Percentiles rank a stretch among this genome's conserved stretches.
phyloP scores from a whole-genome alignment of 73 alveolate species.

The Symbiodinium natans region DNA sequence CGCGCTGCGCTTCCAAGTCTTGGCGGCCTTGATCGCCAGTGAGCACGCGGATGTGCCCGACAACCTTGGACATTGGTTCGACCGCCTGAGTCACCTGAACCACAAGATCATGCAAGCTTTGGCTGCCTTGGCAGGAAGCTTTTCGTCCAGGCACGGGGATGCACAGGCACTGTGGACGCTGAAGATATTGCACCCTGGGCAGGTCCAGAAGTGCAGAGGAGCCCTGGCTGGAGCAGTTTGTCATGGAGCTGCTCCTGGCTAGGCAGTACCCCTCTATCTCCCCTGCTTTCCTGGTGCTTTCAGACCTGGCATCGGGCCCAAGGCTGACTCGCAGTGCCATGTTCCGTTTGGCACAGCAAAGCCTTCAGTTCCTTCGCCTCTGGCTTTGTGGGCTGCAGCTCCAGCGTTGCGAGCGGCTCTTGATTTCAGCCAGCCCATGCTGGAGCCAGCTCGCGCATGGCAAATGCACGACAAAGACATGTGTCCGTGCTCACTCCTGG shows the following conservation, averaged over 20 bases:
- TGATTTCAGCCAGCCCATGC: not conserved
- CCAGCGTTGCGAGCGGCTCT: not conserved
- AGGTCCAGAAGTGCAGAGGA: not conserved
- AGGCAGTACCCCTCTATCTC: not conserved
- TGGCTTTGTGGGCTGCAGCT: not conserved
- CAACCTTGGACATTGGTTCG: not conserved
- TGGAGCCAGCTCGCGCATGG: conserved; percentile 9
- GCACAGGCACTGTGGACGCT: not conserved
- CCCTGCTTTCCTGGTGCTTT: not conserved
- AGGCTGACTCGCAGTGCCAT: not conserved
- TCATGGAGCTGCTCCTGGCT: not conserved
- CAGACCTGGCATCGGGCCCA: not conserved
- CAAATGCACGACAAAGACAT: not conserved
- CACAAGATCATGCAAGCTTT: not conserved
- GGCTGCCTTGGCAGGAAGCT: not conserved
- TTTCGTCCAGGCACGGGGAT: not conserved
- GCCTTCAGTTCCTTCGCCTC: not conserved
- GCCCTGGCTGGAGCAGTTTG: not conserved
- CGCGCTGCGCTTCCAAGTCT: not conserved
- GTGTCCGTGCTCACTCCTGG: not conserved
- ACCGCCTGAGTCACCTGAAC: not conserved
- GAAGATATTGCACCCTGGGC: not conserved
- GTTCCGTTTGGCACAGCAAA: not conserved
- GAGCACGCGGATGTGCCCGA: not conserved
- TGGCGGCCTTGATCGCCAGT: not conserved